These are phyloP conservation scores for Penstemon davidsonii DNA, from an alignment of 257 asterid species.

Conservation along the genomic window DNA sequence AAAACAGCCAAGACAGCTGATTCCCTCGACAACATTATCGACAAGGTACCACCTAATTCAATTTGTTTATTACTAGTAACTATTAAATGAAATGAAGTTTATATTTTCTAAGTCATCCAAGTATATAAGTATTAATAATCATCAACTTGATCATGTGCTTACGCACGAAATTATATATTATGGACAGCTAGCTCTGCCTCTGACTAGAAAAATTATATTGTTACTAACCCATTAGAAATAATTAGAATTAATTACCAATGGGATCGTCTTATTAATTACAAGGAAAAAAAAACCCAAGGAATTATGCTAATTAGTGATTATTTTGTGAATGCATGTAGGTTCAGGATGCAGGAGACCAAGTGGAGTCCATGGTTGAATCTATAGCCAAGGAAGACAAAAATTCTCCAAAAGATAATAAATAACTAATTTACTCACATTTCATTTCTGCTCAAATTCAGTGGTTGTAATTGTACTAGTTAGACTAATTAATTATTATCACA, in stretches of 20 bases:
- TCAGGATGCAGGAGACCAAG: slow-evolving; percentile 47
- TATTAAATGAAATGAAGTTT: neutral
- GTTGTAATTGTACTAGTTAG: neutral
- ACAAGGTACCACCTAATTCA: slow-evolving; percentile 44
- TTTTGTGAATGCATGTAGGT: slow-evolving; percentile 38
- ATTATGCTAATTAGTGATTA: neutral
- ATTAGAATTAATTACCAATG: too few species aligned
- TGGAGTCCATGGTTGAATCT: slow-evolving; percentile 40
- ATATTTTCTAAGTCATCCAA: neutral
- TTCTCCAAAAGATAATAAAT: neutral
- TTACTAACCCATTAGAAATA: too few species aligned
- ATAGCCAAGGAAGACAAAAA: slow-evolving; percentile 23
- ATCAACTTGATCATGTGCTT: neutral
- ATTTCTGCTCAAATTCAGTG: neutral
- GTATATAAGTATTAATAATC: neutral
- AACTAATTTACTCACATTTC: neutral
- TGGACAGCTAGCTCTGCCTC: too few species aligned
- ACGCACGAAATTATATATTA: neutral
- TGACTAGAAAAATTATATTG: too few species aligned
- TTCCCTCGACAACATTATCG: slow-evolving; percentile 51
- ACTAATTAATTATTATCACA: neutral
- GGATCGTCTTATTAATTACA: too few species aligned
- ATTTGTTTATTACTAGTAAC: neutral
- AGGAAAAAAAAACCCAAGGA: too few species aligned
- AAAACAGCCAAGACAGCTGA: slow-evolving; percentile 57